Percentiles rank a stretch among this genome's conserved stretches.
phyloP scores from a whole-genome alignment of 1,284 basidiomycete genomes.

The Thelephora terrestris region DNA sequence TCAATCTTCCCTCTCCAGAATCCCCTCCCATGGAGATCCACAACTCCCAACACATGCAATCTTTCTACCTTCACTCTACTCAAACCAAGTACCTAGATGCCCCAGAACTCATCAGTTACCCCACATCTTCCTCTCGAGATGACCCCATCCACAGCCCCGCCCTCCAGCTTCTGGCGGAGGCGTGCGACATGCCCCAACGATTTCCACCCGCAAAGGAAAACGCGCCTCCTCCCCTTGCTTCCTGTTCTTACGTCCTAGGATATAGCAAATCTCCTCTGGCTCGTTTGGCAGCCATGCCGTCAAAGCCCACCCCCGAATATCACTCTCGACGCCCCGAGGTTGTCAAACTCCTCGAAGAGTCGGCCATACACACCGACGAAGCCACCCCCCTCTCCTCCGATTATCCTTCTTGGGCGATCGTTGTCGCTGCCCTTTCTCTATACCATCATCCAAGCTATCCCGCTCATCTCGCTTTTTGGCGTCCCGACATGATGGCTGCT shows the following conservation, averaged over 20 bases:
- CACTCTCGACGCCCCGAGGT: not conserved
- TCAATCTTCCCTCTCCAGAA: not conserved
- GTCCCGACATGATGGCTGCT: not conserved
- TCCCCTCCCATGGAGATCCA: not conserved
- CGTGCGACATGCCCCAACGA: not conserved
- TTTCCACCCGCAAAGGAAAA: not conserved
- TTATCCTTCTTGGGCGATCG: not conserved
- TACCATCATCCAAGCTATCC: not conserved
- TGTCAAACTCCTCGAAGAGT: not conserved
- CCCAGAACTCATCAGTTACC: not conserved
- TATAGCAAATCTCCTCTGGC: too few species aligned
- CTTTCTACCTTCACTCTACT: not conserved
- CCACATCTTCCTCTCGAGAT: not conserved
- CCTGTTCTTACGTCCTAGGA: not conserved
- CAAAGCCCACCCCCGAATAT: not conserved
- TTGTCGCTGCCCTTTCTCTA: not conserved
- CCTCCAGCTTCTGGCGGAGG: not conserved
- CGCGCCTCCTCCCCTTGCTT: not conserved
- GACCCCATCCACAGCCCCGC: not conserved
- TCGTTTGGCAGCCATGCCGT: too few species aligned
- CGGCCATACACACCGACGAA: not conserved
- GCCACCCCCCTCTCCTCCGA: not conserved
- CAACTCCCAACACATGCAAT: not conserved
- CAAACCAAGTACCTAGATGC: not conserved
- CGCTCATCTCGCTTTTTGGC: not conserved